Percentiles rank a stretch among this genome's conserved stretches.
Evolutionary conservation across 2,329 filamentous ascomycete genomes (phyloP).

Genomic region (Aureobasidium melanogenum): DNA sequence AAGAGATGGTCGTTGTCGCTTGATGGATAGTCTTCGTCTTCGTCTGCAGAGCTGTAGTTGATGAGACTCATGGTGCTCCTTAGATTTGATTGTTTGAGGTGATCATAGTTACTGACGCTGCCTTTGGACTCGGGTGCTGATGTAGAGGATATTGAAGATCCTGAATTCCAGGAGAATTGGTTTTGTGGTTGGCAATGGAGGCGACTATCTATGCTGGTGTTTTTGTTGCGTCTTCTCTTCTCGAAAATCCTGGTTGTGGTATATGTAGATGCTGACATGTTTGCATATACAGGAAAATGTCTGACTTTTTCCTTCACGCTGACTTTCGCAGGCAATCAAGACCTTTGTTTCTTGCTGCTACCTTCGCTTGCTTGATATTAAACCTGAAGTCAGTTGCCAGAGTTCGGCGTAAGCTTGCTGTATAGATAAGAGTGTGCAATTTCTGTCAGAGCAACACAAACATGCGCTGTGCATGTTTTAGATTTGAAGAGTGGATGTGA

Average conservation of each 20-base stretch:
- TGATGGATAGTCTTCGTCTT: neutral
- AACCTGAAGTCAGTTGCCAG: neutral
- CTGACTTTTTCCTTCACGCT: neutral
- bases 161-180: neutral
- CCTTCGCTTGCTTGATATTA: neutral
- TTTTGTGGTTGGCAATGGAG: neutral
- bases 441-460: neutral
- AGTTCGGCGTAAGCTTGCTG: neutral
- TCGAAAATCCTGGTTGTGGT: neutral
- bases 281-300: neutral
- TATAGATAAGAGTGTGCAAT: neutral
- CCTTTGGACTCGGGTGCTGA: neutral
- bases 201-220: neutral
- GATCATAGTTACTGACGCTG: neutral
- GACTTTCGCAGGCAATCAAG: neutral
- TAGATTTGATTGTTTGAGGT: too few relatives aligned
- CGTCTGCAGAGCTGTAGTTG: neutral
- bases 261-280: neutral
- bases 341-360: neutral
- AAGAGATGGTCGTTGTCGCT: constrained; percentile 6
- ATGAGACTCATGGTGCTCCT: neutral
- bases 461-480: neutral
- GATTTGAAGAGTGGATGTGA: neutral
- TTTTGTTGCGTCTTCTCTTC: neutral
- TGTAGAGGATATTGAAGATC: neutral